Evolutionary conservation across 2,329 filamentous ascomycete species (phyloP).

Genomic region (Curvularia hawaiiensis): DNA sequence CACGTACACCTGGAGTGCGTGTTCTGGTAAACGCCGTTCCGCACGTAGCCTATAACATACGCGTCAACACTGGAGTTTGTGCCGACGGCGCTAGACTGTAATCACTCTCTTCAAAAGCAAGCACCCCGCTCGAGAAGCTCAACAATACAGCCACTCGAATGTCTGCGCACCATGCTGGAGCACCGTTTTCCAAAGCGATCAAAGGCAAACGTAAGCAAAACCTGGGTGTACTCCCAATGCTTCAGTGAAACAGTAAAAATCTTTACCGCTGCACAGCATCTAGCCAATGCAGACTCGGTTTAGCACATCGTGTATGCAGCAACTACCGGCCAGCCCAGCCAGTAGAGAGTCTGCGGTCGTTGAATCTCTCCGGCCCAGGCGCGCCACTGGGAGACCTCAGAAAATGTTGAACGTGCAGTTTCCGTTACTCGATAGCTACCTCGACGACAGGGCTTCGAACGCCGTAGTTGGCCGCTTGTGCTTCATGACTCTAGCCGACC

Average conservation of each 20-base stretch:
- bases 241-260: conserved; percentile 14
- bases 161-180: conserved; percentile 11
- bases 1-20: neutral
- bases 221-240: neutral
- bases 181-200: neutral
- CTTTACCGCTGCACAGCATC: conserved; percentile 15
- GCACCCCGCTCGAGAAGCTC: conserved; percentile 4
- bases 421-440: conserved; percentile 45
- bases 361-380: conserved; percentile 15
- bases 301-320: conserved; percentile 13
- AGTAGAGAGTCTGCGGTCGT: conserved; percentile 8
- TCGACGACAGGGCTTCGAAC: conserved; percentile 24
- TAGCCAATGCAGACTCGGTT: conserved; percentile 16
- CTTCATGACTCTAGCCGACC: conserved; percentile 4
- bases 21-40: neutral
- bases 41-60: neutral
- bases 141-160: conserved; percentile 6
- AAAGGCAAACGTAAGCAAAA: conserved; percentile 26
- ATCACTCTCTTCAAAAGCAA: neutral
- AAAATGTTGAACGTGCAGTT: conserved; percentile 16
- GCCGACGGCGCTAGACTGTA: conserved; percentile 2
- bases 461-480: conserved; percentile 21
- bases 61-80: neutral
- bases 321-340: conserved; percentile 6
- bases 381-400: conserved; percentile 19